Evolutionary conservation across 1,284 basidiomycete species (phyloP), one percentile per base, ranked within the genome.

Genomic region (Ganoderma meredithae): DNA sequence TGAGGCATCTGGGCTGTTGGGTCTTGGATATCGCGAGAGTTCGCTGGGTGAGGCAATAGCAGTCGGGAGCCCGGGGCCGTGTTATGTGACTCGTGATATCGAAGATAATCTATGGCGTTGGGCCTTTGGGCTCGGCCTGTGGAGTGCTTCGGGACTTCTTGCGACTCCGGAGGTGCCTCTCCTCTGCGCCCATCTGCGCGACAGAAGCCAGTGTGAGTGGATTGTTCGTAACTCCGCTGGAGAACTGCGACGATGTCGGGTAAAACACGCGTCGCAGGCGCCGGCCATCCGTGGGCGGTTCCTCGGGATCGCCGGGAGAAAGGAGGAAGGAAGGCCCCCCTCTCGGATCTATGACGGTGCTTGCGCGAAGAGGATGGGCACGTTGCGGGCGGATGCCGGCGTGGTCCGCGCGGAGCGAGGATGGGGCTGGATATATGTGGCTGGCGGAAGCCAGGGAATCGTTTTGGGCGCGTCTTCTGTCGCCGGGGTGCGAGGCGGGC

Each of bases 111-210:
- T 70, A 58, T 60, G 43, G 13, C 65, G 62, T n/a, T 36, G 4
- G 12, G 25, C 22, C 25, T 52, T 69, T 53, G 43, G 19, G 53
- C 55, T 63, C 69, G 62, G 53, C 49, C 66, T 65, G 60, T 66
- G 62, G 70, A 52, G 68, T 64, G 72, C 68, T 71, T 73, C 69
- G 65, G 59, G 65, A 63, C 66, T 70, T 72, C 69, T 47, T 70
- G 71, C 71, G 72, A 74, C 68, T 62, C 55, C 74, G 74, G 74
- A 73, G 67, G 63, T 68, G 27, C 62, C 62, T 67, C 7, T 67
- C 7, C 36, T 67, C 7, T 25, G 58, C 58, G 13, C 47, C 39
- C n/a, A 22, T 22, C 17, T 25, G 13, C 15, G 13, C 15, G 39
- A 49, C 43, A 43, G 12, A 65, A 63, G 63, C 60, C 36, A 39